Evolutionary conservation across 257 asterid genomes (phyloP), one percentile per base, ranked within the genome.

Genomic region (Ballota nigra): DNA sequence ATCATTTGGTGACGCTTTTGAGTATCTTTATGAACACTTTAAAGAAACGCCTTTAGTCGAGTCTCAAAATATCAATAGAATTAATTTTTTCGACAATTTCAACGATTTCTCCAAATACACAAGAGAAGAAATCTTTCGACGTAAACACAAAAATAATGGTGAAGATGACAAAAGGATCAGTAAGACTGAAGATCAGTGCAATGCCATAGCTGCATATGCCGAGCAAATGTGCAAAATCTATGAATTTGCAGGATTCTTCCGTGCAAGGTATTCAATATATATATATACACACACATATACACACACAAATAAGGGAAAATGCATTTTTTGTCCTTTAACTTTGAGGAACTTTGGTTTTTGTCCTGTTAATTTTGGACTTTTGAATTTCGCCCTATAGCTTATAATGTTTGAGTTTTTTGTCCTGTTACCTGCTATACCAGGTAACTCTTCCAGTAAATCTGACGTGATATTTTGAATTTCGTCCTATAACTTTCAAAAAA

Each of bases 71-170:
- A 29, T 31, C 3, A 3, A 31, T 19, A 69, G 6, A 38, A 23
- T 55, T 0, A 69, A 68, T 0, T 16, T 3, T 28, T 59, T 75
- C 23, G 29, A 57, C 41, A 38, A 74, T 3, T 41, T 55, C 5
- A 8, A 57, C 10, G 74, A 74, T 10, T 59, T 74, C 63, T 74
- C 78, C 7, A 41, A 29, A 8, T 74, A 57, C 18, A 58, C 66
- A 2, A 16, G 69, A 8, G 29, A 66, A 6, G 63, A 29, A 58
- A 38, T 74, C 6, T 41, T 9, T 3, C 59, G 23, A 24, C 47
- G 31, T 11, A 8, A 28, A 16, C 10, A 13, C 10, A 2, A 16
- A 5, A 28, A 8, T 5, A 0, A 59, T 18, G 59, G 31, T 3
- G 9, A 2, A 3, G 12, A 55, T 11, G 18, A 1, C 23, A 31